phyloP scores from a whole-genome alignment of 768 basidiomycete species.

The Solioccasus polychromus region DNA sequence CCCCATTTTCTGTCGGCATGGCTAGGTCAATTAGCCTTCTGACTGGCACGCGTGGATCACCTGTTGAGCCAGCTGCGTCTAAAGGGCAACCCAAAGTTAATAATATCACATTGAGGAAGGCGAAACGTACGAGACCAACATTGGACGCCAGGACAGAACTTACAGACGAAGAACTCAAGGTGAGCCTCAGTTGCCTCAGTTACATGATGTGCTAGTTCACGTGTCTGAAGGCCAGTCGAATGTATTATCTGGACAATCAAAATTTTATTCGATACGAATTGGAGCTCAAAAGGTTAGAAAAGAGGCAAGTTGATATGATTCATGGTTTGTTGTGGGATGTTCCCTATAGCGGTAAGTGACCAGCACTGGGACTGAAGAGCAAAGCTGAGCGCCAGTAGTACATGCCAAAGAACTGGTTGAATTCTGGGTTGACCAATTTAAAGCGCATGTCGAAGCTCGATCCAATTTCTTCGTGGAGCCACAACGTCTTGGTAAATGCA shows the following conservation, averaged over 20 bases:
- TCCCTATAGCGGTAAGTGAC: conserved; percentile 57
- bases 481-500: conserved; percentile 12
- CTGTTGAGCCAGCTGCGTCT: background rate
- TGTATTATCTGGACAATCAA: conserved; percentile 67
- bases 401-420: conserved; percentile 61
- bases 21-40: conserved; percentile 8
- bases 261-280: conserved; percentile 48
- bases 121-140: conserved; percentile 51
- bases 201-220: background rate
- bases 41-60: background rate
- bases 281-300: conserved; percentile 52
- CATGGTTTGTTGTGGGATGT: conserved; percentile 66
- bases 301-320: conserved; percentile 49
- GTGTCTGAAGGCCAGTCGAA: conserved; percentile 50
- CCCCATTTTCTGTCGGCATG: conserved; percentile 1
- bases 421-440: conserved; percentile 76
- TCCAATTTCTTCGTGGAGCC: conserved; percentile 28
- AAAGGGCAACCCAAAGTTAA: background rate
- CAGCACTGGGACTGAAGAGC: background rate
- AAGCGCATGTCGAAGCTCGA: conserved; percentile 64
- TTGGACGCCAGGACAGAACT: conserved; percentile 76
- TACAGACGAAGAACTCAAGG: conserved; percentile 81
- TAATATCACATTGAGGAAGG: conserved; percentile 32
- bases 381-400: conserved; percentile 40
- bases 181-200: conserved; percentile 19